Evolutionary conservation across 1,284 basidiomycete genomes (phyloP).

Genomic region (Hemileia vastatrix): DNA sequence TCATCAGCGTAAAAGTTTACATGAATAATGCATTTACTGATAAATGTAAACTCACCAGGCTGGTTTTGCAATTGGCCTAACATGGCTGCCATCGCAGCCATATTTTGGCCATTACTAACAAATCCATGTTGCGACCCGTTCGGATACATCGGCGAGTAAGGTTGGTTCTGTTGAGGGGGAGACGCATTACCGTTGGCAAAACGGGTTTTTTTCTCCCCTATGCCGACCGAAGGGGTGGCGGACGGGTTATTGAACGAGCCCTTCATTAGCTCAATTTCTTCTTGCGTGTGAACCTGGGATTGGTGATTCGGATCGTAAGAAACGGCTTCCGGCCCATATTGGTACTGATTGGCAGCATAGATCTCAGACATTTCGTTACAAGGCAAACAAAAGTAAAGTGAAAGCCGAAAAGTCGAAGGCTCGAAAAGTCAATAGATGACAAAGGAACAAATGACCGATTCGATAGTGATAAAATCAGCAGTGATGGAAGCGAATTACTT

Average conservation of each 20-base stretch:
- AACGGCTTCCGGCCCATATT: slow-evolving; percentile 5
- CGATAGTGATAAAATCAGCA: background rate
- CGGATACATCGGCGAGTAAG: slow-evolving; percentile 16
- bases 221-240: too few species aligned
- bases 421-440: background rate
- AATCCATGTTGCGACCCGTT: slow-evolving; percentile 22
- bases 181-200: slow-evolving; percentile 9
- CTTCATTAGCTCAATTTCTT: too few species aligned
- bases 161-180: slow-evolving; percentile 13
- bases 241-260: too few species aligned
- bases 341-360: slow-evolving; percentile 17
- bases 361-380: slow-evolving; percentile 10
- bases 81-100: slow-evolving; percentile 20
- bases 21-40: background rate
- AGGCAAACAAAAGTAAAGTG: background rate
- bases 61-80: slow-evolving; percentile 16
- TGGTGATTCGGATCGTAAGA: background rate
- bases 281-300: background rate
- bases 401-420: background rate
- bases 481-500: background rate
- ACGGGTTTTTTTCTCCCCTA: too few species aligned
- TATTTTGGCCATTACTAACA: slow-evolving; percentile 7
- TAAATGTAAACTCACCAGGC: too few species aligned
- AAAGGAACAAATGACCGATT: background rate
- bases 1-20: slow-evolving; percentile 8